Percentiles rank a stretch among this genome's conserved stretches.
These are phyloP conservation scores for Claviceps digitariae DNA, from an alignment of 2,329 filamentous ascomycete species.

Conservation along the genomic window DNA sequence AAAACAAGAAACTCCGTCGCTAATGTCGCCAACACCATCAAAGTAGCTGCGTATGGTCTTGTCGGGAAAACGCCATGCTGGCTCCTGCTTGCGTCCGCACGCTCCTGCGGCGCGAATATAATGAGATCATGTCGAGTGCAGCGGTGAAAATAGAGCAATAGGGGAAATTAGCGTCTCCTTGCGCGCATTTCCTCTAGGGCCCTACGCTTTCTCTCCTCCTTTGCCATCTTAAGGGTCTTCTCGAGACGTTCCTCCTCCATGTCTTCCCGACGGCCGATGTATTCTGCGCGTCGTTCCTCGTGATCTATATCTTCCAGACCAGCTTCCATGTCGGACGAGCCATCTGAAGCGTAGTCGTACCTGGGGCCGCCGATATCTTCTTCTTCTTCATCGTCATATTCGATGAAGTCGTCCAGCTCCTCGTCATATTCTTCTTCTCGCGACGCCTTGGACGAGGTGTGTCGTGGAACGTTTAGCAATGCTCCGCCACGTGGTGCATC, in stretches of 20 bases:
- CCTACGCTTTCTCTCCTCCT: conserved; percentile 39
- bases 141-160: not conserved
- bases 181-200: conserved; percentile 23
- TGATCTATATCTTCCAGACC: conserved; percentile 59
- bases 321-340: conserved; percentile 66
- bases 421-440: conserved; percentile 46
- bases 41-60: not conserved
- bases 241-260: conserved; percentile 49
- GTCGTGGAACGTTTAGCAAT: conserved; percentile 23
- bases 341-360: conserved; percentile 48
- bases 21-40: conserved; percentile 16
- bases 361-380: conserved; percentile 27
- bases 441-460: conserved; percentile 18
- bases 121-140: not conserved
- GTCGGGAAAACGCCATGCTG: not conserved
- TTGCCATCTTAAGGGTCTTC: conserved; percentile 45
- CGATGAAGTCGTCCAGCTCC: conserved; percentile 48
- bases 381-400: conserved; percentile 47
- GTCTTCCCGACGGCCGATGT: conserved; percentile 54
- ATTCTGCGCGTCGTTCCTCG: conserved; percentile 52
- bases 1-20: conserved; percentile 23
- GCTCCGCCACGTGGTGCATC: conserved; percentile 26
- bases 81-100: not conserved
- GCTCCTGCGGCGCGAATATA: not conserved
- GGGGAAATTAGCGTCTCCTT: conserved; percentile 13